phyloP scores from a whole-genome alignment of 2,329 filamentous ascomycete genomes.

The Diplodia corticola region DNA sequence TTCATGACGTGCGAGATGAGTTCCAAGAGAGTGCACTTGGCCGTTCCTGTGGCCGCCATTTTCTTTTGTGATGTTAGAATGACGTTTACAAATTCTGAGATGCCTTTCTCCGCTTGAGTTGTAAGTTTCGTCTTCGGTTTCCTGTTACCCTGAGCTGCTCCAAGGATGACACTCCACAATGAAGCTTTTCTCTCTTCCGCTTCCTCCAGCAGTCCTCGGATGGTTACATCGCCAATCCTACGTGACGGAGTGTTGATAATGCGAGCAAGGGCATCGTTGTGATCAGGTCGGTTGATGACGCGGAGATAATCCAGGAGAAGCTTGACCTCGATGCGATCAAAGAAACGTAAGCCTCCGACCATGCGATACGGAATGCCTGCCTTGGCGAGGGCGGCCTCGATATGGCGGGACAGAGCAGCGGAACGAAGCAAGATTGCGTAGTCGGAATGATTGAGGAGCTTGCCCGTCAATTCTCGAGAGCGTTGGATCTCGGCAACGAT shows the following conservation, averaged over 20 bases:
- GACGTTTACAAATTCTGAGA: constrained; percentile 60
- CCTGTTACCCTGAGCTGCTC: constrained; percentile 54
- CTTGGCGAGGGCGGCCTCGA: constrained; percentile 79
- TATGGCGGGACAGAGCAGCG: constrained; percentile 76
- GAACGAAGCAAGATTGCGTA: constrained; percentile 87
- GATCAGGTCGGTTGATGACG: constrained; percentile 78
- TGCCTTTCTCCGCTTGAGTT: constrained; percentile 56
- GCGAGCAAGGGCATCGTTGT: constrained; percentile 80
- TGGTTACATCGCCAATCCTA: constrained; percentile 76
- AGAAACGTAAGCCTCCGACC: constrained; percentile 89
- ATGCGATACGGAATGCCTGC: constrained; percentile 85
- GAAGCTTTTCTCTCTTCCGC: constrained; percentile 69
- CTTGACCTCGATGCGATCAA: constrained; percentile 87
- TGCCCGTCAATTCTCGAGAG: constrained; percentile 67
- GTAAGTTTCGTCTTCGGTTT: constrained; percentile 57
- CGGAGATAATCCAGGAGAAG: constrained; percentile 84
- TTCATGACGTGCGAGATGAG: constrained; percentile 60
- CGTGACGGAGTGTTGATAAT: constrained; percentile 83
- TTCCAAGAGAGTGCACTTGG: constrained; percentile 42
- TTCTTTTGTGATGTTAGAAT: constrained; percentile 60
- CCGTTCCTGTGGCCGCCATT: constrained; percentile 47
- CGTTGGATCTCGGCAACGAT: constrained; percentile 81
- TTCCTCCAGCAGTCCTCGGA: constrained; percentile 73
- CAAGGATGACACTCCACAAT: constrained; percentile 74
- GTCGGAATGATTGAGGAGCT: constrained; percentile 72